Base-by-base conservation (phyloP, 352 stramenopile species). In the Aphanomyces stellatus region DNA sequence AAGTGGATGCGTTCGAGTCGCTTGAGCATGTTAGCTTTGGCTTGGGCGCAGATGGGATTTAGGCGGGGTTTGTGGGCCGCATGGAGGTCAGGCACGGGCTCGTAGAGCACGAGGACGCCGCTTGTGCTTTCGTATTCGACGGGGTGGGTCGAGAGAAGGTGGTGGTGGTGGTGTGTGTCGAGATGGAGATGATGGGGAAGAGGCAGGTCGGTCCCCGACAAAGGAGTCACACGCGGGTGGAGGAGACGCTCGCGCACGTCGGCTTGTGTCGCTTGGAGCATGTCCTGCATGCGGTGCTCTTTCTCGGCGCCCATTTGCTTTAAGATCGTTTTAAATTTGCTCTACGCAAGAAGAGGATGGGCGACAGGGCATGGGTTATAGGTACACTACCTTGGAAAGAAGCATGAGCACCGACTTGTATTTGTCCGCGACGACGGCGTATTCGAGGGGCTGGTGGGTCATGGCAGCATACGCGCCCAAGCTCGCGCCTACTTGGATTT, bases 1-100 rank as follows among this genome's bases (percentile, higher is more conserved):
- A 48, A 8, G 49, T 67, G 60, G 8, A 67, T 37, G 0, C 33
- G 48, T 8, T 67, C 60, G 24, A 67, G 60, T 10, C 60, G 60
- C 11, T 41, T 37, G 11, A 33, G 17, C 37, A 42, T 42, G 34
- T 67, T 67, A 41, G 43, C 33, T 34, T 57, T 67, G 13, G 60
- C 43, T 57, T 60, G n/a, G 43, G 51, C 28, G 34, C 60, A 67
- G 11, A 34, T 49, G 2, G 43, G 30, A 59, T 67, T 33, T 2
- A 42, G 22, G 17, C 19, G 27, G 24, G 60, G 60, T 34, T 59
- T 57, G 25, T 11, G 22, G 8, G 41, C 15, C 46, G 17, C 5
- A 4, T 25, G n/a, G 4, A 19, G 5, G 5, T 11, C 17, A 4
- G 22, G 11, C 19, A 67, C 17, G 11, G 34, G 31, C 27, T 67